Evolutionary conservation across 2,329 filamentous ascomycete genomes (phyloP).

Genomic region (Boeremia lycopersici): DNA sequence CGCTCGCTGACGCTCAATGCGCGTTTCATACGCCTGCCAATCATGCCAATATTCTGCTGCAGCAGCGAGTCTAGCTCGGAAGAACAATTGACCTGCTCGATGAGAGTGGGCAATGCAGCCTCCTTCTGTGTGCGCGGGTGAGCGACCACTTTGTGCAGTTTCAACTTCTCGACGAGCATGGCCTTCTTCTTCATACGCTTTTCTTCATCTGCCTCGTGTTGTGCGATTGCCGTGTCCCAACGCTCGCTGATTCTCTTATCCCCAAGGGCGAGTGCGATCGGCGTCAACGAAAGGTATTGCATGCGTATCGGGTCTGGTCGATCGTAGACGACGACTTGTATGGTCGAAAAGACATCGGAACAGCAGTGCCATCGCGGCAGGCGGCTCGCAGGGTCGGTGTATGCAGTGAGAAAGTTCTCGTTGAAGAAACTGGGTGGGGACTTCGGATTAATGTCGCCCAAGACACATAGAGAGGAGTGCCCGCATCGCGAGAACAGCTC

Average conservation of each 20-base stretch:
- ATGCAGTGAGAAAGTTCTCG: conserved; percentile 70
- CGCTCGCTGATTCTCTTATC: conserved; percentile 58
- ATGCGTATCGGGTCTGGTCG: conserved; percentile 83
- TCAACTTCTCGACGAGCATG: conserved; percentile 82
- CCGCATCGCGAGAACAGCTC: conserved; percentile 87
- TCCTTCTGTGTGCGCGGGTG: conserved; percentile 82
- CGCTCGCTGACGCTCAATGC: conserved; percentile 91
- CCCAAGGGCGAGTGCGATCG: conserved; percentile 84
- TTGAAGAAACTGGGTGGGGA: conserved; percentile 61
- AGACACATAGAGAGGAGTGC: conserved; percentile 78
- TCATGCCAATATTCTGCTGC: conserved; percentile 85
- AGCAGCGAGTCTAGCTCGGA: conserved; percentile 85
- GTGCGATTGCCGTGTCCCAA: conserved; percentile 51
- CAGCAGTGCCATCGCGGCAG: conserved; percentile 77
- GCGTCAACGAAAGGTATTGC: conserved; percentile 93
- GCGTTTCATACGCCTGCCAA: conserved; percentile 80
- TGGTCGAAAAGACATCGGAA: conserved; percentile 67
- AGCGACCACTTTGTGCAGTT: conserved; percentile 81
- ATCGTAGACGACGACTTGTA: conserved; percentile 90
- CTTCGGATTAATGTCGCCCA: conserved; percentile 77
- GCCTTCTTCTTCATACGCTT: conserved; percentile 66
- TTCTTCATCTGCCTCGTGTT: conserved; percentile 73
- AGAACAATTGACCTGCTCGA: conserved; percentile 95
- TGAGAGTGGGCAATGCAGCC: conserved; percentile 75
- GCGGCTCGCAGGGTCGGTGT: conserved; percentile 55